phyloP scores from a whole-genome alignment of 495 filamentous ascomycete genomes.

The Cudoniella acicularis region DNA sequence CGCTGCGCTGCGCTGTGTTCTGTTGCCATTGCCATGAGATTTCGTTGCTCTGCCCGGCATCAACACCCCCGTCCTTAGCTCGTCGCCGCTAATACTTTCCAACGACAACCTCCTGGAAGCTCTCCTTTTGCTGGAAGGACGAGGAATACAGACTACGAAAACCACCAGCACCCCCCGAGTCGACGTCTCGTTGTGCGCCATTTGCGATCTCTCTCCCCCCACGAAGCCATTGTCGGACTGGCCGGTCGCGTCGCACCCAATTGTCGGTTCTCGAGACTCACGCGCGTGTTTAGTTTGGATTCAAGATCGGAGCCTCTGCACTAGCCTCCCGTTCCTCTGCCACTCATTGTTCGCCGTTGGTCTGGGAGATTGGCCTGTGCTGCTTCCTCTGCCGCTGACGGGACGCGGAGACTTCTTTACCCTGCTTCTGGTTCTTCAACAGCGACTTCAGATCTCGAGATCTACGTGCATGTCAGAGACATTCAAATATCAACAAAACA shows the following conservation, averaged over 20 bases:
- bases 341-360: conserved; percentile 4
- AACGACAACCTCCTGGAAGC: conserved; percentile 5
- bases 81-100: conserved; percentile 8
- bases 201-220: not conserved
- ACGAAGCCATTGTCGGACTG: not conserved
- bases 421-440: not conserved
- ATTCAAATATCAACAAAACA: conserved; percentile 8
- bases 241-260: conserved; percentile 1
- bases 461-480: conserved; percentile 2
- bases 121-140: conserved; percentile 10
- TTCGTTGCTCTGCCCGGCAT: not conserved
- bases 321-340: conserved; percentile 6
- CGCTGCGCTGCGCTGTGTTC: no score
- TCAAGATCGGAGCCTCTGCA: not conserved
- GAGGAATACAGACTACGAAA: not conserved
- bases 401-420: not conserved
- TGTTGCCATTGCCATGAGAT: not conserved
- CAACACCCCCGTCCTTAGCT: conserved; percentile 1
- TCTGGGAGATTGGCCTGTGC: conserved; percentile 6
- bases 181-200: not conserved
- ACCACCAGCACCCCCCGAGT: not conserved
- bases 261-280: conserved; percentile 1
- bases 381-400: not conserved
- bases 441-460: not conserved
- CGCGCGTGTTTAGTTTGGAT: conserved; percentile 3